Percentiles rank a stretch among this genome's conserved stretches.
Evolutionary conservation across 164 flowering plant species (phyloP).

Genomic region (Akebia trifoliata): DNA sequence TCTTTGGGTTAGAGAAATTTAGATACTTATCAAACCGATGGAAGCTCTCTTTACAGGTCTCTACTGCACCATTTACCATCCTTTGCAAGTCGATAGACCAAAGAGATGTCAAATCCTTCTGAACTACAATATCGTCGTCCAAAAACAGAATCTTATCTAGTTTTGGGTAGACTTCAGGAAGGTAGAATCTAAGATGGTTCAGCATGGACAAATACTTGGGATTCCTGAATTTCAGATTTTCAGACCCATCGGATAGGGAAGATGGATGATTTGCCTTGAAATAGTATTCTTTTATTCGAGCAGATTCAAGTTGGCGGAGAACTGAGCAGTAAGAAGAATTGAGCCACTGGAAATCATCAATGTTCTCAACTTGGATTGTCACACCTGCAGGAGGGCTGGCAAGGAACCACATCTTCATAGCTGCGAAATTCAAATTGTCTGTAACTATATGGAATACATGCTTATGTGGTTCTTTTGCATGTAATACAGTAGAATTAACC

Average conservation of each 20-base stretch:
- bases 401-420: constrained; percentile 97
- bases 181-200: constrained; percentile 93
- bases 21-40: constrained; percentile 95
- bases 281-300: constrained; percentile 70
- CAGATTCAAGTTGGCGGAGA: constrained; percentile 91
- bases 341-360: constrained; percentile 92
- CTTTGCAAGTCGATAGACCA: constrained; percentile 83
- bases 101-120: constrained; percentile 84
- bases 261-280: constrained; percentile 83
- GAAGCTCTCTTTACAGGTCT: constrained; percentile 95
- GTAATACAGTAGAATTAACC: constrained; percentile 72
- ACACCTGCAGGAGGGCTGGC: constrained; percentile 60
- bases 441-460: constrained; percentile 96
- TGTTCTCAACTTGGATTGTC: constrained; percentile 65
- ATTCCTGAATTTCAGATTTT: constrained; percentile 88
- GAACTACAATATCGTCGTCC: constrained; percentile 98
- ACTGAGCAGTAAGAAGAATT: constrained; percentile 93
- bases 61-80: constrained; percentile 98
- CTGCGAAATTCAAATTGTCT: constrained; percentile 75
- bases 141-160: constrained; percentile 82
- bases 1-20: constrained; percentile 82
- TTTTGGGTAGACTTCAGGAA: constrained; percentile 94
- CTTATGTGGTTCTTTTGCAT: constrained; percentile 79
- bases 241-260: constrained; percentile 60
- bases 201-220: constrained; percentile 97